phyloP scores from a whole-genome alignment of 2,329 filamentous ascomycete species.

The Pseudogymnoascus sp. region DNA sequence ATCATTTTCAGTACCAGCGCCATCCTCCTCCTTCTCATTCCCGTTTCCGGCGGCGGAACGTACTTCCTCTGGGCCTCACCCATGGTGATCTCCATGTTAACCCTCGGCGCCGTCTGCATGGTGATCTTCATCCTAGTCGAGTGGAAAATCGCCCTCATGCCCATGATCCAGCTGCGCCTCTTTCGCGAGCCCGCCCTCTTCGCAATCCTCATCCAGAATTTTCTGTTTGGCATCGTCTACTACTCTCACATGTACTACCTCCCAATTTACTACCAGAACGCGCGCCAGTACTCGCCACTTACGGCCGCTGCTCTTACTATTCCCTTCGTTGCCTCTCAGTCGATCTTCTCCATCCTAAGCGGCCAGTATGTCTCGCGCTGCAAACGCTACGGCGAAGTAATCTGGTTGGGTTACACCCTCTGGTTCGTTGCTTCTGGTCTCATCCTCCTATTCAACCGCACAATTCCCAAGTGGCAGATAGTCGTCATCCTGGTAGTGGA shows the following conservation, averaged over 20 bases:
- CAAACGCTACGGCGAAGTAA: slow-evolving; percentile 51
- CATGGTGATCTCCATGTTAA: slow-evolving; percentile 52
- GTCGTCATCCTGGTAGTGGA: slow-evolving; percentile 42
- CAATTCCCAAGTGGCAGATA: slow-evolving; percentile 40
- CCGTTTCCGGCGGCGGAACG: slow-evolving; percentile 51
- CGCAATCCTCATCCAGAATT: slow-evolving; percentile 48
- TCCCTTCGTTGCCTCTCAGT: slow-evolving; percentile 41
- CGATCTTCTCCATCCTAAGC: slow-evolving; percentile 37
- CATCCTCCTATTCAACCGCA: slow-evolving; percentile 39
- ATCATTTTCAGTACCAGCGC: slow-evolving; percentile 45
- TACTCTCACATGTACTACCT: slow-evolving; percentile 53
- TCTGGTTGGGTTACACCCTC: slow-evolving; percentile 33
- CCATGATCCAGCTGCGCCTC: slow-evolving; percentile 40
- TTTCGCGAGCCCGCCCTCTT: slow-evolving; percentile 46
- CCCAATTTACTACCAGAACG: slow-evolving; percentile 55
- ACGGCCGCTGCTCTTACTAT: slow-evolving; percentile 44
- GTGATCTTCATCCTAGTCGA: slow-evolving; percentile 45
- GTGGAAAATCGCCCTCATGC: slow-evolving; percentile 45
- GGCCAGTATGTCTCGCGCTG: slow-evolving; percentile 50
- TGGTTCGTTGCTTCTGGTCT: slow-evolving; percentile 45
- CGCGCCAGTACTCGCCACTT: slow-evolving; percentile 25
- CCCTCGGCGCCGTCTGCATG: slow-evolving; percentile 38
- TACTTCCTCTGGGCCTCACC: slow-evolving; percentile 49
- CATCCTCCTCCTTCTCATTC: slow-evolving; percentile 53
- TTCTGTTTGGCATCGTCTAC: slow-evolving; percentile 52